phyloP scores from a whole-genome alignment of 2,329 filamentous ascomycete species.

The Amylocarpus encephaloides region DNA sequence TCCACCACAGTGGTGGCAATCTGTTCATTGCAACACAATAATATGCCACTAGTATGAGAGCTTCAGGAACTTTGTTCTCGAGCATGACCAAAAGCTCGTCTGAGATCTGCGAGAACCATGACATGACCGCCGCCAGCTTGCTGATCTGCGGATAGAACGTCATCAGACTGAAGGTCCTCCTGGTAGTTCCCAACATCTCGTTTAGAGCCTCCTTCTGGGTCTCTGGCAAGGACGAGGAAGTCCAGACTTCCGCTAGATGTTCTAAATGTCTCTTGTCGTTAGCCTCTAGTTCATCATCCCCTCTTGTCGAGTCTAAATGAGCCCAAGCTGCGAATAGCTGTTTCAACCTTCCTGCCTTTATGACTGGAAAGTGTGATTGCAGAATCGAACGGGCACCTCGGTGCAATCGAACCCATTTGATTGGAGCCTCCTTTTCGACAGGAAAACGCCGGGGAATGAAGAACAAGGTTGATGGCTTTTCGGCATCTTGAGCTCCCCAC shows the following conservation, averaged over 20 bases:
- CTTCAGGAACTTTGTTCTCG: conserved; percentile 32
- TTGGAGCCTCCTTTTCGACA: conserved; percentile 24
- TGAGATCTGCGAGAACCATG: conserved; percentile 34
- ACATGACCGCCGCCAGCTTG: conserved; percentile 23
- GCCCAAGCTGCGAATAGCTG: conserved; percentile 21
- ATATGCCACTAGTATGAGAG: conserved; percentile 33
- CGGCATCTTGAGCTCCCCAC: conserved; percentile 24
- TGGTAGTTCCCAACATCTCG: conserved; percentile 9
- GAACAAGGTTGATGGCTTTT: conserved; percentile 27
- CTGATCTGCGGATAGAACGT: conserved; percentile 21
- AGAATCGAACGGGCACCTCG: conserved; percentile 28
- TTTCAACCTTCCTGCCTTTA: conserved; percentile 23
- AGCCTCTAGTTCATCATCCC: conserved; percentile 1
- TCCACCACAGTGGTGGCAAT: conserved; percentile 37
- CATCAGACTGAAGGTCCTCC: conserved; percentile 19
- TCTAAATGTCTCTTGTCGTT: conserved; percentile 17
- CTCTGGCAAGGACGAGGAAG: conserved; percentile 4
- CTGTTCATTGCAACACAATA: conserved; percentile 36
- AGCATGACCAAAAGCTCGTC: conserved; percentile 32
- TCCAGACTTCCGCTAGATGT: conserved; percentile 16
- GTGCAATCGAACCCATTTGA: conserved; percentile 30
- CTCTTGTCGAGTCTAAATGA: conserved; percentile 9
- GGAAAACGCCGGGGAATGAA: conserved; percentile 29
- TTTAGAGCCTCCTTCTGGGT: conserved; percentile 13
- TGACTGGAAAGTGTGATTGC: conserved; percentile 10